Percentiles rank a stretch among this genome's conserved stretches.
phyloP scores from a whole-genome alignment of 192 early-diverging fungal species.

The Irineochytrium annulatum region DNA sequence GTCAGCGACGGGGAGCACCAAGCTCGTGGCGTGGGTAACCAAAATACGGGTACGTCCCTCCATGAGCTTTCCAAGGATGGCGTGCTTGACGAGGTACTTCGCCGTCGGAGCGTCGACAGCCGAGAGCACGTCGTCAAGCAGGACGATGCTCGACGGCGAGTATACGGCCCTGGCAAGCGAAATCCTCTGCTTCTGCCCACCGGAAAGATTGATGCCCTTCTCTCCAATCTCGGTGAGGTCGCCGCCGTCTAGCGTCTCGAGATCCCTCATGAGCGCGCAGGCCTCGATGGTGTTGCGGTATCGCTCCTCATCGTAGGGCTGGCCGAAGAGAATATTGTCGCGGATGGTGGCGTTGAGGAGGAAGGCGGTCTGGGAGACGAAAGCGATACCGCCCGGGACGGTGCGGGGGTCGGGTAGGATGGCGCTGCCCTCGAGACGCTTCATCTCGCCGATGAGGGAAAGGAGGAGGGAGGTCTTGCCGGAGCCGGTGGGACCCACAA shows the following conservation, averaged over 20 bases:
- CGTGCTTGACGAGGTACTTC: slow-evolving; percentile 73
- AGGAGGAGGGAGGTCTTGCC: slow-evolving; percentile 36
- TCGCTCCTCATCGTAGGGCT: slow-evolving; percentile 44
- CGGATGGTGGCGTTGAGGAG: slow-evolving; percentile 57
- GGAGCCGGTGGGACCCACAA: slow-evolving; percentile 33
- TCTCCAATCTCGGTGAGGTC: slow-evolving; percentile 61
- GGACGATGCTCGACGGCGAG: slow-evolving; percentile 56
- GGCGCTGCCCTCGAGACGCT: slow-evolving; percentile 27
- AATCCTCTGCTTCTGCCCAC: slow-evolving; percentile 43
- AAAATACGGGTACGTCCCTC: slow-evolving; percentile 71
- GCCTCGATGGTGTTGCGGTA: slow-evolving; percentile 62
- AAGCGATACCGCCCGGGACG: slow-evolving; percentile 56
- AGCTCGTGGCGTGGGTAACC: slow-evolving; percentile 68
- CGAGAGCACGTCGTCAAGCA: slow-evolving; percentile 81
- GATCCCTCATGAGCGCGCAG: slow-evolving; percentile 60
- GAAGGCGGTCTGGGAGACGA: slow-evolving; percentile 65
- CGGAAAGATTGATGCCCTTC: slow-evolving; percentile 60
- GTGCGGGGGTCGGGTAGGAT: slow-evolving; percentile 27
- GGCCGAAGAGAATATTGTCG: slow-evolving; percentile 66
- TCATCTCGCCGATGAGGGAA: slow-evolving; percentile 58
- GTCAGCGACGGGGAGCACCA: slow-evolving; percentile 34
- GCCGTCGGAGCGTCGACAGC: slow-evolving; percentile 93
- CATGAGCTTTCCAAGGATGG: slow-evolving; percentile 75
- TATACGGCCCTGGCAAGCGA: slow-evolving; percentile 70
- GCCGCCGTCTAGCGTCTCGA: slow-evolving; percentile 36